Evolutionary conservation across 2,329 filamentous ascomycete genomes (phyloP), one percentile per base, ranked within the genome.

Genomic region (Diaporthe citri): DNA sequence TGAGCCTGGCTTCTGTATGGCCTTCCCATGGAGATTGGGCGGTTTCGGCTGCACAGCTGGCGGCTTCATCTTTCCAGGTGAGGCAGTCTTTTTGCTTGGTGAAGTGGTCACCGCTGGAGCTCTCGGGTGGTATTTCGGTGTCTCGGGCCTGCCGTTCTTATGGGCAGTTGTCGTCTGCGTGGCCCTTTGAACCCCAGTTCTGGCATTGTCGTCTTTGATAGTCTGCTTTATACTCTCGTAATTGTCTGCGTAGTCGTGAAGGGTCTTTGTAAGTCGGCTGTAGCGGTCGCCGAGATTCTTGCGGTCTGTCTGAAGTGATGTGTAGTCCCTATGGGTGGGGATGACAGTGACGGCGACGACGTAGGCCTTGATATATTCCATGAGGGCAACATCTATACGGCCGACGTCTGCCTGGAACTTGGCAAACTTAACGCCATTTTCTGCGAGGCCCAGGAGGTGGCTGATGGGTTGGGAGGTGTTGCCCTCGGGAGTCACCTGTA

Each of bases 301-400:
- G 36, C 86, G 85, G 66, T 92, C 90, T 51, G 84, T 84, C 78
- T 91, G 90, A 74, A 95, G 86, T 70, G 89, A 87, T 39, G 91
- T 89, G 82, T 92, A 97, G 76, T 96, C 94, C 74, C 90, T 91
- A 82, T 97, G 95, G 48, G 88, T 88, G 2, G 94, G 94, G 36
- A 98, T 92, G 56, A 92, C 86, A 73, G 96, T 92, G 69, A 95
- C 88, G 20, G 94, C 90, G 73, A 98, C 93, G 74, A 95, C 92
- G 75, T 90, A 95, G 15, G 96, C 73, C 77, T 93, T 91, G 74
- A 98, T 89, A 81, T 96, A 98, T 76, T 97, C 94, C 77, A 93
- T 90, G 73, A 97, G 93, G 4, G 96, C 96, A 51, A 91, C 83
- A 80, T 97, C 95, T 6, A 92, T 90, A 48, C 91, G 88, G 36